Base-by-base conservation (phyloP, 192 early-diverging fungal species). In the Coemansia sp. region DNA sequence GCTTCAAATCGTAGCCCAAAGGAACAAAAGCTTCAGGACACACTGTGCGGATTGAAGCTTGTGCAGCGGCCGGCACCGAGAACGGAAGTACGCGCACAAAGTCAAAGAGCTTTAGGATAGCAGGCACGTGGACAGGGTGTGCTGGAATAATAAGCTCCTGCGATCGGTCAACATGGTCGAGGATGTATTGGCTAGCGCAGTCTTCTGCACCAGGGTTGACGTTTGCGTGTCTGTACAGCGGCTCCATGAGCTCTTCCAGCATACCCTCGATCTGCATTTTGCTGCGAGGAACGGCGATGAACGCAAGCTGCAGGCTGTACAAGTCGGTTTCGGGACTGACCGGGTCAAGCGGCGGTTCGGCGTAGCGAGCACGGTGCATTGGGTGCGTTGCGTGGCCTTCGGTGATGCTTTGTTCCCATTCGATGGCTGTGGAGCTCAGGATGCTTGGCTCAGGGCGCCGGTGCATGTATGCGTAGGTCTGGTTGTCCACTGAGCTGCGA, bases 361-460 rank as follows among this genome's bases (percentile, higher is more conserved):
- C 76, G 17, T 82, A 70, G 7, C 88, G 65, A 17, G 87, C 78
- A 49, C 86, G 85, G 54, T 88, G 83, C 88, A 89, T 89, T 8
- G 87, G 87, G 56, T 89, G 87, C 0, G 85, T 85, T n/a, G 87
- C 82, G 64, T 89, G 88, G 12, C 88, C 88, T 54, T 89, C 88
- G 7, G 86, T 51, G 15, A 89, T 69, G 53, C 71, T 67, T 65
- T 89, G 87, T 52, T 89, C 88, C 88, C 88, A 89, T 37, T 85
- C 86, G 10, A 87, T 60, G 10, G 78, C 74, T 2, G 78, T 65
- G 1, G 85, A 84, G 0, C 26, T 17, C 9, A 73, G 53, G 64
- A 79, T 59, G 66, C 74, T 71, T 48, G 52, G 80, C 42, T 28
- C 47, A 0, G 65, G 55, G 14, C 51, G 58, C 48, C 63, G 63